Percentiles rank a stretch among this genome's conserved stretches.
Evolutionary conservation across 371 early-diverging fungal genomes (phyloP).

Genomic region (Synchytrium microbalum): DNA sequence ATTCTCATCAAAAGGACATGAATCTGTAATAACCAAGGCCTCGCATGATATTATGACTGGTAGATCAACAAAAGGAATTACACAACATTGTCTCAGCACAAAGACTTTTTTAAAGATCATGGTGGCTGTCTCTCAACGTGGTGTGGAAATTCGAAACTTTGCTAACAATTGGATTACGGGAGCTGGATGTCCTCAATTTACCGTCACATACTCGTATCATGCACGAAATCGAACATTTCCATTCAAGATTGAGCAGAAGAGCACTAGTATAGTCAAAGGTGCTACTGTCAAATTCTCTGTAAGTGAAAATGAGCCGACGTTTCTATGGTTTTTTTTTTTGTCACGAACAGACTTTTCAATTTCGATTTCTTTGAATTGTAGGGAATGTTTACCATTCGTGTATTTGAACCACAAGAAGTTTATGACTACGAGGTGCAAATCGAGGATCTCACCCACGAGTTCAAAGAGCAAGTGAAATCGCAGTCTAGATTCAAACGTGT

Average conservation of each 20-base stretch:
- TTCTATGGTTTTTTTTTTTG: too few species aligned
- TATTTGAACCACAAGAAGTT: conserved; percentile 90
- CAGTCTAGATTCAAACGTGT: neutral
- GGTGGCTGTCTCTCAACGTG: neutral
- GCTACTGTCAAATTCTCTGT: conserved; percentile 47
- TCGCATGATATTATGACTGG: conserved; percentile 62
- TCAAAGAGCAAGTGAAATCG: conserved; percentile 37
- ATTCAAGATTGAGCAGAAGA: conserved; percentile 73
- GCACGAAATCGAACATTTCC: conserved; percentile 92
- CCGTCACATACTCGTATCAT: conserved; percentile 70
- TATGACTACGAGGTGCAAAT: conserved; percentile 90
- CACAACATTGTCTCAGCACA: conserved; percentile 70
- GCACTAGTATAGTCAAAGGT: conserved; percentile 54
- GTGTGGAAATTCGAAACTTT: conserved; percentile 62
- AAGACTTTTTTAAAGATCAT: conserved; percentile 59
- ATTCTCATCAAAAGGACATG: neutral
- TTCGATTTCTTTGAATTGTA: too few species aligned
- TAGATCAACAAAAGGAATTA: conserved; percentile 73
- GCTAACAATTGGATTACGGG: conserved; percentile 85
- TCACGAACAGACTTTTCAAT: too few species aligned
- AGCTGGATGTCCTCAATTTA: conserved; percentile 80
- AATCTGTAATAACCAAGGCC: neutral
- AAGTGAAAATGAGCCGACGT: conserved; percentile 8
- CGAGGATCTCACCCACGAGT: conserved; percentile 60
- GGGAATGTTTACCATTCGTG: conserved; percentile 81